Evolutionary conservation across 192 early-diverging fungal genomes (phyloP).

Genomic region (Coemansia sp.): DNA sequence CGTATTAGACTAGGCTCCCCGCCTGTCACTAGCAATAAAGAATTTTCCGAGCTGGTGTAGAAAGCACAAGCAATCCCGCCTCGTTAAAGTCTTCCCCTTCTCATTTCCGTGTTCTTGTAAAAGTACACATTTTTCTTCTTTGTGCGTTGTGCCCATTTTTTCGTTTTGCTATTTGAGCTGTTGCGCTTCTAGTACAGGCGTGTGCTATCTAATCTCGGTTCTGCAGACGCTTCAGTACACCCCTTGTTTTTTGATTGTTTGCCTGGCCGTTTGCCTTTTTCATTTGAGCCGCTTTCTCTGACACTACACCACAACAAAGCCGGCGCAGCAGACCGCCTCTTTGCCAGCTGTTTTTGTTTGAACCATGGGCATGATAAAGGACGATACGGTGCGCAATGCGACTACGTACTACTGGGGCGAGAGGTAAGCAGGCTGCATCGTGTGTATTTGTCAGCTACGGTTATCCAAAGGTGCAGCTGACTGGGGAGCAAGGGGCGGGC

Average conservation of each 20-base stretch:
- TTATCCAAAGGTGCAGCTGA: not conserved
- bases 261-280: not conserved
- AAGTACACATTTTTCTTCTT: not conserved
- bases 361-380: conserved; percentile 51
- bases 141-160: not conserved
- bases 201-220: not conserved
- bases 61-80: conserved; percentile 2
- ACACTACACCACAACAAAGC: not conserved
- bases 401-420: conserved; percentile 51
- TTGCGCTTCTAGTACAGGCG: not conserved
- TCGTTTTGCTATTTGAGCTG: not conserved
- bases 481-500: not conserved
- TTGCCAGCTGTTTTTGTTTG: not conserved
- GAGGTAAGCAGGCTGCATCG: conserved; percentile 28
- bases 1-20: not conserved
- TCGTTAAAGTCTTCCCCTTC: not conserved
- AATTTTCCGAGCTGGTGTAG: not conserved
- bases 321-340: not conserved
- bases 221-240: not conserved
- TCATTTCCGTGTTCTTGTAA: not conserved
- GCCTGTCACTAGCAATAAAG: not conserved
- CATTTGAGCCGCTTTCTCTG: not conserved
- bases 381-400: conserved; percentile 33
- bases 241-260: not conserved
- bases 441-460: not conserved